Evolutionary conservation across 768 basidiomycete genomes (phyloP).

Genomic region (Pleurotus tuber-regium): DNA sequence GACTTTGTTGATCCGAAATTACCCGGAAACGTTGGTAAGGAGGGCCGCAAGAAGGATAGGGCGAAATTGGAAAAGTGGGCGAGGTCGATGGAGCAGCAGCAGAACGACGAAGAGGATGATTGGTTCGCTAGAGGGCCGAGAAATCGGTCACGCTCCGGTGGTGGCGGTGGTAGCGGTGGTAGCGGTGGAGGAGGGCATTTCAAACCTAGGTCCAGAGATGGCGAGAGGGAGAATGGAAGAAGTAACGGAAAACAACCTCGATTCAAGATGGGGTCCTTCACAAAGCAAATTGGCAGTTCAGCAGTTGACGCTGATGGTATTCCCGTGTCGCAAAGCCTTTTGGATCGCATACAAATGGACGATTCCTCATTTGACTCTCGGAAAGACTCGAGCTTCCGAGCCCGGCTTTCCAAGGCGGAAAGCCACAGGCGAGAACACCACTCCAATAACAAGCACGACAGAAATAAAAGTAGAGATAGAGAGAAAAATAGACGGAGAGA

Average conservation of each 20-base stretch:
- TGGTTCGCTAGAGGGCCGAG: constrained; percentile 55
- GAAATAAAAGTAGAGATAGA: constrained; percentile 9
- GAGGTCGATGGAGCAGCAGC: constrained; percentile 31
- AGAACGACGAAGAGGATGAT: constrained; percentile 56
- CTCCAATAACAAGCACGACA: not conserved
- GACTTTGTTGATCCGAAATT: constrained; percentile 25
- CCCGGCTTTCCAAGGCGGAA: too few species aligned
- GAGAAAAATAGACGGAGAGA: constrained; percentile 19
- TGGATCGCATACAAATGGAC: constrained; percentile 29
- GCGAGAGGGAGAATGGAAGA: constrained; percentile 5
- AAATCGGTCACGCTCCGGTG: constrained; percentile 26
- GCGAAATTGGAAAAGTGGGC: constrained; percentile 53
- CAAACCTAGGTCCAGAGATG: constrained; percentile 5
- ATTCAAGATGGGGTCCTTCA: not conserved
- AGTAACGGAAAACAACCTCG: constrained; percentile 9
- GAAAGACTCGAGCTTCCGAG: too few species aligned
- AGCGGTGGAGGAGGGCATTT: not conserved
- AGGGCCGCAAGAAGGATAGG: constrained; percentile 58
- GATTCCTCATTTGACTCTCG: not conserved
- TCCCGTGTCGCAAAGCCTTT: constrained; percentile 31
- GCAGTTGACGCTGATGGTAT: constrained; percentile 36
- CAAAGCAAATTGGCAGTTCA: constrained; percentile 2
- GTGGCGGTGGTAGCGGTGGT: too few species aligned
- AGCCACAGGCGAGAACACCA: constrained; percentile 7
- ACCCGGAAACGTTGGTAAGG: constrained; percentile 59